Evolutionary conservation across 345 rosid genomes (phyloP).

Genomic region (Diplotaxis tenuifolia): DNA sequence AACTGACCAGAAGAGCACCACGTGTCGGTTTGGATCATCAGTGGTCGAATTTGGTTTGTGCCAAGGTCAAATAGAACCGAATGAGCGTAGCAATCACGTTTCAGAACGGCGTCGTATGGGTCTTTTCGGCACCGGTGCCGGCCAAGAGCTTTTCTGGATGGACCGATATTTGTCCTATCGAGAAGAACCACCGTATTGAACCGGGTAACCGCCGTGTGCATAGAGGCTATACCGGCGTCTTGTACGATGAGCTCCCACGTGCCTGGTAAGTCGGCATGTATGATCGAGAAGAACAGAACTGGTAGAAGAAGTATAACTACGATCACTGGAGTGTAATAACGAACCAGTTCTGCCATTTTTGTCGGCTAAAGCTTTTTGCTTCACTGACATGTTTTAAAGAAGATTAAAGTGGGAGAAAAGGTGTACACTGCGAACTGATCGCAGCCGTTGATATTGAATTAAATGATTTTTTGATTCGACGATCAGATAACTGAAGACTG

Average conservation of each 20-base stretch:
- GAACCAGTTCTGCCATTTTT: conserved; percentile 30
- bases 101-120: conserved; percentile 47
- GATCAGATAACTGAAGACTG: not conserved
- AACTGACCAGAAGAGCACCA: conserved; percentile 85
- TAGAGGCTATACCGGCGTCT: conserved; percentile 82
- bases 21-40: conserved; percentile 67
- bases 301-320: not conserved
- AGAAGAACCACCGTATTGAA: conserved; percentile 90
- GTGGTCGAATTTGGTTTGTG: conserved; percentile 53
- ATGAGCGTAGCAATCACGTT: conserved; percentile 82
- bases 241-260: conserved; percentile 72
- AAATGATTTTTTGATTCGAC: conserved; percentile 10
- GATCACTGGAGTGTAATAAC: not conserved
- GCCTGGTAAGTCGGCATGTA: conserved; percentile 65
- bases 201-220: conserved; percentile 95
- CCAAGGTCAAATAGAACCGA: conserved; percentile 51
- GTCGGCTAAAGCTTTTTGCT: conserved; percentile 29
- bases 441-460: conserved; percentile 10
- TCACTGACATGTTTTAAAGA: conserved; percentile 9
- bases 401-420: conserved; percentile 1
- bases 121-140: conserved; percentile 61
- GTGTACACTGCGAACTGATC: not conserved
- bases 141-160: conserved; percentile 55
- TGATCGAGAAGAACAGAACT: not conserved
- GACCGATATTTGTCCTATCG: conserved; percentile 88